Conservation (phyloP, 352 stramenopile genomes). For the Sclerospora graminicola region DNA sequence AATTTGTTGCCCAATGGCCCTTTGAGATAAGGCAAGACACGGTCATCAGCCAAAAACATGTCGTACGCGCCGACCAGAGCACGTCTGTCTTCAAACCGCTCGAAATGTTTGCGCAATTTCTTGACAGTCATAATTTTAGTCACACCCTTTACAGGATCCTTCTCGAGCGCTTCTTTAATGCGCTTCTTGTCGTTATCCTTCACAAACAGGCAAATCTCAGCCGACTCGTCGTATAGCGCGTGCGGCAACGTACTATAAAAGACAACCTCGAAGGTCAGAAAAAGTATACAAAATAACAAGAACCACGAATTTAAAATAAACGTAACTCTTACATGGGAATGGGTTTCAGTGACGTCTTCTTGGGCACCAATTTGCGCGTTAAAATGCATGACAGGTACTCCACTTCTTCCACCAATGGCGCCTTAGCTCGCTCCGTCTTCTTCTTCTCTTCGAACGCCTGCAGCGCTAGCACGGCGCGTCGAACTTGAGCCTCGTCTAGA, state of each 20-base stretch:
- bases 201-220: conserved; percentile 71
- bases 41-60: conserved; percentile 70
- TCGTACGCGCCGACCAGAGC: conserved; percentile 63
- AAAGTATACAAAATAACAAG: background rate
- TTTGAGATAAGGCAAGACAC: conserved; percentile 66
- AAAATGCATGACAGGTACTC: conserved; percentile 63
- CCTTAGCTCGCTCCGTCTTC: conserved; percentile 30
- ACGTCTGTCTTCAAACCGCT: conserved; percentile 63
- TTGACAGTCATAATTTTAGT: conserved; percentile 74
- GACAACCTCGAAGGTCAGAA: conserved; percentile 6
- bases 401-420: conserved; percentile 43
- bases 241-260: conserved; percentile 42
- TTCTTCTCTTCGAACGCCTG: conserved; percentile 48
- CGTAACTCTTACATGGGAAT: conserved; percentile 42
- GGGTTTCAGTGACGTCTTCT: conserved; percentile 59
- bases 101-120: conserved; percentile 77
- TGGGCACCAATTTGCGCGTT: conserved; percentile 59
- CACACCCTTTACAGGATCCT: conserved; percentile 44
- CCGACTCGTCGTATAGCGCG: conserved; percentile 38
- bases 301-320: background rate
- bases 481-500: conserved; percentile 64
- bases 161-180: conserved; percentile 58
- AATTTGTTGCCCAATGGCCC: conserved; percentile 57
- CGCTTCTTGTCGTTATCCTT: conserved; percentile 80
- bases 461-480: conserved; percentile 55